These are phyloP conservation scores for Escallonia rubra DNA, from an alignment of 129 eudicot genomes.

Conservation along the genomic window DNA sequence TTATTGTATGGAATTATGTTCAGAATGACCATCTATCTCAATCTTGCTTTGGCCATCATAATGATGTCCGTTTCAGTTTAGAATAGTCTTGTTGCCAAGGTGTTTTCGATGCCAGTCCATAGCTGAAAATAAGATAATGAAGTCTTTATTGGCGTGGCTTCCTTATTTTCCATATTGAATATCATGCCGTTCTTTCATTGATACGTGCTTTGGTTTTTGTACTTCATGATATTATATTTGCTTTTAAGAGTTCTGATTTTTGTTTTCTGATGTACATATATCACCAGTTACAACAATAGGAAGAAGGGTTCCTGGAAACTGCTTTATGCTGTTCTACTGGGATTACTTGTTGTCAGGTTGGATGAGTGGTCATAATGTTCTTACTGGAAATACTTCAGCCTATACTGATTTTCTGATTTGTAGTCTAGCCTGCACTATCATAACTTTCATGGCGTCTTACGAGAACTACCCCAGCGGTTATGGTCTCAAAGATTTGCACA, in stretches of 20 bases:
- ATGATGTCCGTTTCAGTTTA: no score
- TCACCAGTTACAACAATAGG: conserved; percentile 81
- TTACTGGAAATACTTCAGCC: background rate
- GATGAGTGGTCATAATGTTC: conserved; percentile 6
- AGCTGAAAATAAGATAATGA: no score
- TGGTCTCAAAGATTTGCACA: conserved; percentile 70
- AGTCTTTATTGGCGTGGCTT: no score
- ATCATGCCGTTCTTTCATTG: background rate
- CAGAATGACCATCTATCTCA: no score
- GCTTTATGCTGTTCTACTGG: conserved; percentile 49
- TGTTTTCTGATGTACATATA: background rate
- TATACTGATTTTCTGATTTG: conserved; percentile 27
- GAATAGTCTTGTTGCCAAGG: no score
- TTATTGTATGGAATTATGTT: no score
- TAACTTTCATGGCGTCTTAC: conserved; percentile 83
- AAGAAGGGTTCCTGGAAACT: conserved; percentile 79
- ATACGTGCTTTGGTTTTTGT: background rate
- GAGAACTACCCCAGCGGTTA: conserved; percentile 93
- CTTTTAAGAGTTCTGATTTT: background rate
- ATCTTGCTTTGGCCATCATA: no score
- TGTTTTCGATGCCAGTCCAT: no score
- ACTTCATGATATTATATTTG: background rate
- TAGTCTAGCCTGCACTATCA: conserved; percentile 73
- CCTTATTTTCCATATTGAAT: no score
- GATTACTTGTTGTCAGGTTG: conserved; percentile 66